These are phyloP conservation scores for Thecaphora frezii DNA, from an alignment of 1,284 basidiomycete genomes.

Conservation along the genomic window DNA sequence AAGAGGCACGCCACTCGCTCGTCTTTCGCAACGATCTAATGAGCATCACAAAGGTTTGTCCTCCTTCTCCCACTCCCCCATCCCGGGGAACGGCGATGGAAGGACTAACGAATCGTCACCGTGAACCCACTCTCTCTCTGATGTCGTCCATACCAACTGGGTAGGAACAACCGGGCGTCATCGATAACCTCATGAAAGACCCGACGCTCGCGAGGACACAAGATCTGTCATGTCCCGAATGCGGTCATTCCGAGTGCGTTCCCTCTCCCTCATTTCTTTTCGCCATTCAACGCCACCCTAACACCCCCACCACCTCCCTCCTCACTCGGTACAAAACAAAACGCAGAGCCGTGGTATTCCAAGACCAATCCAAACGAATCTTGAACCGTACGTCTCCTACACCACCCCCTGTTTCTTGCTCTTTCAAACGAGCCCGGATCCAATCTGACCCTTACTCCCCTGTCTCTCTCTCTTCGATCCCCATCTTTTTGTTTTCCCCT, in stretches of 20 bases:
- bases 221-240: constrained; percentile 51
- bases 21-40: constrained; percentile 93
- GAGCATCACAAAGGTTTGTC: constrained; percentile 83
- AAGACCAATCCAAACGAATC: constrained; percentile 56
- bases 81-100: too few species aligned
- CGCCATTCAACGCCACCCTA: too few species aligned
- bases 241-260: constrained; percentile 44
- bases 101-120: not conserved
- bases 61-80: too few species aligned
- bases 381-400: constrained; percentile 38
- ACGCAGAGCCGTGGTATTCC: constrained; percentile 47
- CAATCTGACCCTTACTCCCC: too few species aligned
- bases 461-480: too few species aligned
- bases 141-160: not conserved
- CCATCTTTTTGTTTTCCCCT: not conserved
- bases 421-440: too few species aligned
- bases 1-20: constrained; percentile 80
- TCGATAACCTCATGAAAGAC: constrained; percentile 83
- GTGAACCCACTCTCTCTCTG: constrained; percentile 2
- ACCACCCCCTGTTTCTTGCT: not conserved
- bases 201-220: constrained; percentile 69
- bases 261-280: not conserved
- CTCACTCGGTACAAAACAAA: too few species aligned
- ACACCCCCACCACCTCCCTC: not conserved
- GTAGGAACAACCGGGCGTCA: constrained; percentile 89